These are phyloP conservation scores for Neohortaea acidophila DNA, from an alignment of 495 filamentous ascomycete species.

Conservation along the genomic window DNA sequence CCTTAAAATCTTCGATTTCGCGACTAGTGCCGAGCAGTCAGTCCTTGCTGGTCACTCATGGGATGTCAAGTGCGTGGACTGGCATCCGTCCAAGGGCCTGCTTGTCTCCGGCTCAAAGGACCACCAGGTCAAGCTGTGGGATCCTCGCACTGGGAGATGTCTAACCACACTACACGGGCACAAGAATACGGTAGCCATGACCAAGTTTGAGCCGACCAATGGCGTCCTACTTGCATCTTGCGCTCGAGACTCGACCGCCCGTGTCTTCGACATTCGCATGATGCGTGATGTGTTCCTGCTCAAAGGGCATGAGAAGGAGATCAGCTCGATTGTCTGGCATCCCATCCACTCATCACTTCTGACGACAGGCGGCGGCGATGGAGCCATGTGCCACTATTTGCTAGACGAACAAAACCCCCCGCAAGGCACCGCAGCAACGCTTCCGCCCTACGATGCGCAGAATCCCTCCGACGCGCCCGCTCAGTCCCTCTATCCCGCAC, in stretches of 20 bases:
- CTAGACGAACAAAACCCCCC: constrained; percentile 83
- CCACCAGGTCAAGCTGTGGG: constrained; percentile 93
- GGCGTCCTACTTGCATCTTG: constrained; percentile 78
- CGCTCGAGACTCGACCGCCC: constrained; percentile 77
- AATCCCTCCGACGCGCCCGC: constrained; percentile 64
- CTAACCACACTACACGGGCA: constrained; percentile 92
- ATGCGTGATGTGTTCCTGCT: constrained; percentile 93
- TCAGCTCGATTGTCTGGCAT: constrained; percentile 87
- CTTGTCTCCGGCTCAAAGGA: constrained; percentile 96
- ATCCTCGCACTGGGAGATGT: constrained; percentile 75
- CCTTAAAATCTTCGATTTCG: constrained; percentile 92
- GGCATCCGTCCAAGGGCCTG: constrained; percentile 91
- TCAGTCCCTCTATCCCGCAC: constrained; percentile 78
- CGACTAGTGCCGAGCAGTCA: constrained; percentile 64
- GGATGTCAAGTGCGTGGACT: constrained; percentile 92
- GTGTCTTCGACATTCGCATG: constrained; percentile 90
- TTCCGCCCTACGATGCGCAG: constrained; percentile 69
- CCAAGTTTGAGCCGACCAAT: constrained; percentile 67
- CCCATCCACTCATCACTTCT: constrained; percentile 75
- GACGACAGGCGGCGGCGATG: constrained; percentile 81
- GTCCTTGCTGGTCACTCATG: constrained; percentile 79
- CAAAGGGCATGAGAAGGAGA: constrained; percentile 84
- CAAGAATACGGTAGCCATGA: constrained; percentile 88
- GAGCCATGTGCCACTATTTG: constrained; percentile 78
- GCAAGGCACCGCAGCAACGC: constrained; percentile 43